phyloP scores from a whole-genome alignment of 139 green algal species.

The Chlamydomonas incerta region DNA sequence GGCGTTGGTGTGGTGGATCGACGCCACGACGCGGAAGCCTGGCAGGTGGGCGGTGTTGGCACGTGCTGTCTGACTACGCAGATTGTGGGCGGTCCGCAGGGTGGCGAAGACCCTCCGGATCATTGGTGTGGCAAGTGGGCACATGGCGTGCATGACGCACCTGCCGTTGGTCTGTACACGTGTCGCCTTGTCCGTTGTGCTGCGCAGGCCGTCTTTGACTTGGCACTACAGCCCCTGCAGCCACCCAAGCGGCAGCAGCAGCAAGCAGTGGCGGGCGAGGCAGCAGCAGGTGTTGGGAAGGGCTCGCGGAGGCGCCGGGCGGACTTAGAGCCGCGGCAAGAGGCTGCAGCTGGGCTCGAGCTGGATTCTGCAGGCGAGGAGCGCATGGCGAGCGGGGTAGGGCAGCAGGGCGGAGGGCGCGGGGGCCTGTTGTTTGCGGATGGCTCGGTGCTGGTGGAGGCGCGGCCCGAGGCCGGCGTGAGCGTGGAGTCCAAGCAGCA shows the following conservation, averaged over 20 bases:
- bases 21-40: conserved; percentile 12
- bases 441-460: neutral
- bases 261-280: neutral
- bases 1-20: neutral
- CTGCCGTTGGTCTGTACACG: no score
- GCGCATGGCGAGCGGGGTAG: no score
- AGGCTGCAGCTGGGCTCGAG: no score
- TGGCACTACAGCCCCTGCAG: neutral
- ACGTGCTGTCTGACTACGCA: no score
- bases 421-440: neutral
- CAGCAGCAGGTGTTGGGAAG: neutral
- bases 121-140: no score
- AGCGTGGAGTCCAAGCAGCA: no score
- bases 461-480: neutral
- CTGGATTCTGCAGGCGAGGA: neutral
- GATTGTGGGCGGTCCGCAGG: no score
- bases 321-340: neutral
- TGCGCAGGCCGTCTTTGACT: neutral
- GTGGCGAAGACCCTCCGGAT: no score
- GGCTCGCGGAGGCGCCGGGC: neutral
- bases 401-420: neutral
- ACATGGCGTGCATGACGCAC: no score
- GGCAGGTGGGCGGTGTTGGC: neutral
- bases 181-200: no score
- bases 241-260: no score